Base-by-base conservation (phyloP, 345 rosid genomes). In the Trapa bicornis region DNA sequence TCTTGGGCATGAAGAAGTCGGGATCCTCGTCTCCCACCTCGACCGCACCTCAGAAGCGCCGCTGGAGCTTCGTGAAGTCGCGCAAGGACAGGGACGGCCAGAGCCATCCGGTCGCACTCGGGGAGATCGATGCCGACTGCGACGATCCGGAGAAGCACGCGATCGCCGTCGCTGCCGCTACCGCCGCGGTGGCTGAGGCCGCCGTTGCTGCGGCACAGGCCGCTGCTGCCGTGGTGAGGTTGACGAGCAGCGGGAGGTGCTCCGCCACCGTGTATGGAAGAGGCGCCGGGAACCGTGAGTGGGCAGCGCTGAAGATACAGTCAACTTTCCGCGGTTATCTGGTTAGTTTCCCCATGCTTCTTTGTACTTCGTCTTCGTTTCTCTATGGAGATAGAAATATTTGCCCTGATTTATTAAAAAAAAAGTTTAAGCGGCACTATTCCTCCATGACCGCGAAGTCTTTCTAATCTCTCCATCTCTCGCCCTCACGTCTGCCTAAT, bases 1-100 rank as follows among this genome's bases (percentile, higher is more conserved):
- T 95, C 33, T 81, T 95, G 42, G 96, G 94, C 36, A 76, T 89
- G n/a, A 87, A 81, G 64, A 94, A 81, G 70, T 43, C 84, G 68
- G 88, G 11, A 45, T 45, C 48, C 74, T 61, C 78, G 35, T 66
- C 64, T 65, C 72, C 67, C 5, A 0, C 80, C 22, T 48, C 80
- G 38, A 66, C 5, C 48, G 12, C 71, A 10, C 71, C 32, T 68
- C 66, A 85, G 62, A 94, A 81, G 72, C 92, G 96, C 43, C 80
- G 91, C 0, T 95, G 99, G 99, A 85, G 86, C 63, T 95, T 95
- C 74, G 96, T 84, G 47, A 91, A 85, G 73, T 80, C 96, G 48
- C 79, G 72, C 78, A 85, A 89, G 35, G 89, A 89, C 17, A 76
- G 75, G 52, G 75, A 67, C 50, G n/a, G 47, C 68, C 67, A 37